These are phyloP conservation scores for Ulota crispa DNA, from an alignment of 225 moss, liverwort and hornwort genomes.

Conservation along the genomic window DNA sequence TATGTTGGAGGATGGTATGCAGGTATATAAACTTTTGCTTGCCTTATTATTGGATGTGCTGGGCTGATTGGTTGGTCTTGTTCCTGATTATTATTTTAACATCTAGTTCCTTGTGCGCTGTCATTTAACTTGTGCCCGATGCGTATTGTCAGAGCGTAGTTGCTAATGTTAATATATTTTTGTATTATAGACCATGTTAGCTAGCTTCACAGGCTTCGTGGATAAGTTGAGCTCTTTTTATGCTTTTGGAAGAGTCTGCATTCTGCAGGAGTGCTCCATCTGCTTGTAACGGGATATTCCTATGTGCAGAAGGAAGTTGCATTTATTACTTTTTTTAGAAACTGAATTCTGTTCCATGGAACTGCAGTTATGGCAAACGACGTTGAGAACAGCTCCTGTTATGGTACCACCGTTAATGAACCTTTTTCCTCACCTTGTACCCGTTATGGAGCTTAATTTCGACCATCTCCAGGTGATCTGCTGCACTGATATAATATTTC, in stretches of 20 bases:
- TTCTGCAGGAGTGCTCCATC: not conserved
- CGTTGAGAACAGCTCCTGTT: constrained; percentile 79
- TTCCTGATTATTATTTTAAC: not conserved
- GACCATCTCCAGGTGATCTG: constrained; percentile 80
- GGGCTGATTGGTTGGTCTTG: not conserved
- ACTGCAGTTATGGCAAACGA: constrained; percentile 93
- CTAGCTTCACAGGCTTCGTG: not conserved
- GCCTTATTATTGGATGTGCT: not conserved
- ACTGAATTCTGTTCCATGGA: constrained; percentile 21
- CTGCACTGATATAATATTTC: not conserved
- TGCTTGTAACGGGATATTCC: not conserved
- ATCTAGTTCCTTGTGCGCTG: not conserved
- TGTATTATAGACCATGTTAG: not conserved
- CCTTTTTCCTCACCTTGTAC: constrained; percentile 86
- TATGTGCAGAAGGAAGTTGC: not conserved
- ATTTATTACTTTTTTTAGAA: not conserved
- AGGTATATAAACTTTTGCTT: constrained; percentile 48
- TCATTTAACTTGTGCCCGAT: constrained; percentile 8
- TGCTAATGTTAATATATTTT: not conserved
- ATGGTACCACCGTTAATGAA: constrained; percentile 84
- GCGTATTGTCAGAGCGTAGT: not conserved
- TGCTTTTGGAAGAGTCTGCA: not conserved
- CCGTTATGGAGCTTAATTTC: constrained; percentile 88
- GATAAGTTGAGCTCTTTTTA: not conserved
- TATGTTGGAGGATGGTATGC: constrained; percentile 99